phyloP scores from a whole-genome alignment of 441 rosid genomes.

The Erodium texanum region DNA sequence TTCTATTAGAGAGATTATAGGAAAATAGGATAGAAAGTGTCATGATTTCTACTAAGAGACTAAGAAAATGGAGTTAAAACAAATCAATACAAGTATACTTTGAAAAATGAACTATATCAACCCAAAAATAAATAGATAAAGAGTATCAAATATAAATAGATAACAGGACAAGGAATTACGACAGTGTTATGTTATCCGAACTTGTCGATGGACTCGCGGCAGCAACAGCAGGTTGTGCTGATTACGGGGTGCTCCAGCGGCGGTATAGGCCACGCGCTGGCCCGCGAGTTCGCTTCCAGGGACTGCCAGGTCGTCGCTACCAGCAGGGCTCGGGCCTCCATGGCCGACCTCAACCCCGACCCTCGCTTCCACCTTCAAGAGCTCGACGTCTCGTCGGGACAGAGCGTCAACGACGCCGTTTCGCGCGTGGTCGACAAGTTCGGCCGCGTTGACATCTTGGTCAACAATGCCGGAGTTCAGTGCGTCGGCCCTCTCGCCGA shows the following conservation, averaged over 20 bases:
- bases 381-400: slow-evolving; percentile 67
- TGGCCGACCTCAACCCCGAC: slow-evolving; percentile 64
- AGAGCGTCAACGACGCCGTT: slow-evolving; percentile 36
- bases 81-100: no score
- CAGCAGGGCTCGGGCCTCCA: slow-evolving; percentile 47
- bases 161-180: no score
- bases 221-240: slow-evolving; percentile 44
- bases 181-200: neutral
- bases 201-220: slow-evolving; percentile 27
- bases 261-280: slow-evolving; percentile 79
- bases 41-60: no score
- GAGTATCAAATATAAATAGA: no score
- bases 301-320: slow-evolving; percentile 71
- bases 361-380: slow-evolving; percentile 49
- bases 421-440: slow-evolving; percentile 46
- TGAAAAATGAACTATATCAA: no score
- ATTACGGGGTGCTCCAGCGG: slow-evolving; percentile 78
- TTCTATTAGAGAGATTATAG: no score
- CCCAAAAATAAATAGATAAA: no score
- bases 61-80: no score
- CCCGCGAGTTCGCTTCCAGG: slow-evolving; percentile 52
- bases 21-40: no score
- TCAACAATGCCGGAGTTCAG: slow-evolving; percentile 73
- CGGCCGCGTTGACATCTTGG: slow-evolving; percentile 65
- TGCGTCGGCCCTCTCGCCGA: slow-evolving; percentile 82